phyloP scores from a whole-genome alignment of 768 basidiomycete genomes.

The Lentinula sp. region DNA sequence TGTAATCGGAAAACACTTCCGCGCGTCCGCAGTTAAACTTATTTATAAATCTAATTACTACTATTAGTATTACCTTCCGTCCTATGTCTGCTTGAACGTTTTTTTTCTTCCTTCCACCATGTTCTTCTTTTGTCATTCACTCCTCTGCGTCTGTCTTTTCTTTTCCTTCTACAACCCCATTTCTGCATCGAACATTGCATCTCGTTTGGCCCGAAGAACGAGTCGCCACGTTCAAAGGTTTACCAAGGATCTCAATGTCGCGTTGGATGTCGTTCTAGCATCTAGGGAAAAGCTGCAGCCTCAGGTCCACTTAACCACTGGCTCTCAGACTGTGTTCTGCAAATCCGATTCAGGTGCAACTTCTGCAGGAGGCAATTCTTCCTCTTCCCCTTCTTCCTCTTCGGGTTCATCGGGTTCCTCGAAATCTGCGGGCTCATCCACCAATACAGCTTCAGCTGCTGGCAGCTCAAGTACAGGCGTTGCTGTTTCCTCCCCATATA shows the following conservation, averaged over 20 bases:
- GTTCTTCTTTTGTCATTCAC: neutral
- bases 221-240: neutral
- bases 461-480: neutral
- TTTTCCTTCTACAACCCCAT: neutral
- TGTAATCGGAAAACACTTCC: too few species aligned
- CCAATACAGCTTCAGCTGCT: neutral
- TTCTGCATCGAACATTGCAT: neutral
- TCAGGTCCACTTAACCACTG: neutral
- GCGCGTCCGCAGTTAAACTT: neutral
- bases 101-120: neutral
- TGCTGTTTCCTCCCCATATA: constrained; percentile 46
- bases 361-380: neutral
- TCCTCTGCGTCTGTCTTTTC: neutral
- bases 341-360: neutral
- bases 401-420: neutral
- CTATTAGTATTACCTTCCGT: too few species aligned
- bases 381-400: neutral
- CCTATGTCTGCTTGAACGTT: neutral
- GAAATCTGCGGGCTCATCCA: neutral
- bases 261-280: neutral
- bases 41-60: too few species aligned
- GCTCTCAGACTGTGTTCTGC: neutral
- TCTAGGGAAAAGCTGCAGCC: neutral
- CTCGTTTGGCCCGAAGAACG: neutral
- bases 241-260: neutral